phyloP scores from a whole-genome alignment of 2,329 filamentous ascomycete genomes.

The Calonectria hongkongensis region DNA sequence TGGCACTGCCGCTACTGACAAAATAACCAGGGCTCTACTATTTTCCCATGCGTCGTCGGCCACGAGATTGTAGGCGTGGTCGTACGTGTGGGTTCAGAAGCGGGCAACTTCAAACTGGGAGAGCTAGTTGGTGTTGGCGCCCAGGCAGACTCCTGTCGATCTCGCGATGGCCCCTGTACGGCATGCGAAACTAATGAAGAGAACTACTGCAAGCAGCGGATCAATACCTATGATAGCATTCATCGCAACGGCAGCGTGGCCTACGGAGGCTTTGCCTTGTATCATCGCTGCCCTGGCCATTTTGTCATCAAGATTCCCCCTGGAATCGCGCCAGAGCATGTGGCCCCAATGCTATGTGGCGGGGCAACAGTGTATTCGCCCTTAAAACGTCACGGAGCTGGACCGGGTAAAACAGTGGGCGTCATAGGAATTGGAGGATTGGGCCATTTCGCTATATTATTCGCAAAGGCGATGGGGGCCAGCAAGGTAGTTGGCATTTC shows the following conservation, averaged over 20 bases:
- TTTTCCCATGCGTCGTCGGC: neutral
- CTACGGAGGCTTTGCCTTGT: neutral
- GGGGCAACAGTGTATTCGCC: neutral
- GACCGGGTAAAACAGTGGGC: neutral
- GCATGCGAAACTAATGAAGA: neutral
- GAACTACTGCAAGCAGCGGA: neutral
- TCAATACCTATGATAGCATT: neutral
- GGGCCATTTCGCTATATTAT: neutral
- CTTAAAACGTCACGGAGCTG: neutral
- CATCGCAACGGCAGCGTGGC: neutral
- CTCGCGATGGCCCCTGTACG: neutral
- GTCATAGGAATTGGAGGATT: neutral
- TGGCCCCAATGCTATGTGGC: neutral
- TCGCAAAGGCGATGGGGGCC: neutral
- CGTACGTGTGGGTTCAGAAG: neutral
- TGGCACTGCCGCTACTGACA: neutral
- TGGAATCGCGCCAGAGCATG: neutral
- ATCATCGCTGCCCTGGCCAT: neutral
- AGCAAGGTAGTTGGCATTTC: neutral
- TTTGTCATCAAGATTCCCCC: neutral
- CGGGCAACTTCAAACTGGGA: neutral
- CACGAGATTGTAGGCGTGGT: neutral
- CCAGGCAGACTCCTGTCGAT: neutral
- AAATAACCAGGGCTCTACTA: neutral
- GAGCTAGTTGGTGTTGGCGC: neutral